A percentile compares a stretch with the other conserved stretches of the same genome.
phyloP scores from a whole-genome alignment of 305 asterid species.

The Fraxinus angustifolia region DNA sequence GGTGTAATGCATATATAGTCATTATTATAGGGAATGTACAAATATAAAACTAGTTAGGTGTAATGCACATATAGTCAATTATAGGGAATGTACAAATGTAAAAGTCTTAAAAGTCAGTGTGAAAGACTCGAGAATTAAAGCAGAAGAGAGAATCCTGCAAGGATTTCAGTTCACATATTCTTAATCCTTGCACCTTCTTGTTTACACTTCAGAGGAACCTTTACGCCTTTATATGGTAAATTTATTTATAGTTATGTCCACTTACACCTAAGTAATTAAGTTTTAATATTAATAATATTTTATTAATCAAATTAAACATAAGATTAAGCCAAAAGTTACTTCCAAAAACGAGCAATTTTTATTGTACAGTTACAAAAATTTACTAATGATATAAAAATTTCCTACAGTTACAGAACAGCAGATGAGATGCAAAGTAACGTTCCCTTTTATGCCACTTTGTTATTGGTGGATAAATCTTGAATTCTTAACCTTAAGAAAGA shows the following conservation, averaged over 20 bases:
- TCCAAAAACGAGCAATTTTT: neutral
- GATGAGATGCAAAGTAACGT: neutral
- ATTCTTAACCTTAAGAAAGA: neutral
- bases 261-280: neutral
- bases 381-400: neutral
- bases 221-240: neutral
- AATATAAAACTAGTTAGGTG: neutral
- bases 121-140: neutral
- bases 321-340: neutral
- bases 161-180: neutral
- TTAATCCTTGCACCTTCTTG: neutral
- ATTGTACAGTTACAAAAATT: no score
- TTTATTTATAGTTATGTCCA: neutral
- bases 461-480: neutral
- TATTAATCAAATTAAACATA: neutral
- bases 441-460: neutral
- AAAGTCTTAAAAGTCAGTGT: neutral
- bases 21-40: neutral
- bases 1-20: neutral
- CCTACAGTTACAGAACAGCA: neutral
- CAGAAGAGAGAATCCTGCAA: neutral
- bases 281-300: no score
- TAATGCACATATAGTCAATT: neutral
- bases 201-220: neutral
- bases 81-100: neutral